Evolutionary conservation across 148 eudicot species (phyloP), one percentile per base, ranked within the genome.

Genomic region (Fallopia convolvulus): DNA sequence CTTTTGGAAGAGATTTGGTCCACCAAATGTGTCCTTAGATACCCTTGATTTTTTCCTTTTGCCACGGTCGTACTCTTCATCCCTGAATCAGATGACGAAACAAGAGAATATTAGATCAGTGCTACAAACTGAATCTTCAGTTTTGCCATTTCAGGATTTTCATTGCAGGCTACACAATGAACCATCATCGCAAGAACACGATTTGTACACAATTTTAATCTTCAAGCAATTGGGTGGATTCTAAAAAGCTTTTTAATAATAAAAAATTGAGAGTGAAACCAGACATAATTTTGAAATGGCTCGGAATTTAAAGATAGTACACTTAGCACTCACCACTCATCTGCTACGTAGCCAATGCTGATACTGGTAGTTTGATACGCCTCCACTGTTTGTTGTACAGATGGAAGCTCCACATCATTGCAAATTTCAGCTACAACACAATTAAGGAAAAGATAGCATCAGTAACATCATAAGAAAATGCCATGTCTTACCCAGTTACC

Each of bases 51-150:
- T 95, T 86, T 88, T 95, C 77, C 90, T 90, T 85, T 88, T 92
- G 72, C 97, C 99, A 23, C 82, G 78, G 83, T 95, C 99, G 76
- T 95, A 95, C 63, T 91, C 97, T 70, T 92, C 92, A 81, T 95
- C 97, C 99, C 99, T 91, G 89, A 11, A 36, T 48, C 58, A 81
- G 58, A 60, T 76, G 2, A 18, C 18, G 60, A 55, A 20, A 55
- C 7, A 17, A 18, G 18, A 55, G 18, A 55, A 17, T 55, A 2
- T 36, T 36, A 36, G 3, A 36, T 36, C 39, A 36, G 39, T 36
- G 39, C 4, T 36, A 36, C 39, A 36, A 36, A 36, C 39, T 36
- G 39, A 36, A 36, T 36, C 39, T 36, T 36, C 39, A 36, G 39
- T 36, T 36, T 36, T 36, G 39, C 39, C 39, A 36, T 36, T 36